Evolutionary conservation across 805 yeast genomes (phyloP).

Genomic region (Clavispora santaluciae): DNA sequence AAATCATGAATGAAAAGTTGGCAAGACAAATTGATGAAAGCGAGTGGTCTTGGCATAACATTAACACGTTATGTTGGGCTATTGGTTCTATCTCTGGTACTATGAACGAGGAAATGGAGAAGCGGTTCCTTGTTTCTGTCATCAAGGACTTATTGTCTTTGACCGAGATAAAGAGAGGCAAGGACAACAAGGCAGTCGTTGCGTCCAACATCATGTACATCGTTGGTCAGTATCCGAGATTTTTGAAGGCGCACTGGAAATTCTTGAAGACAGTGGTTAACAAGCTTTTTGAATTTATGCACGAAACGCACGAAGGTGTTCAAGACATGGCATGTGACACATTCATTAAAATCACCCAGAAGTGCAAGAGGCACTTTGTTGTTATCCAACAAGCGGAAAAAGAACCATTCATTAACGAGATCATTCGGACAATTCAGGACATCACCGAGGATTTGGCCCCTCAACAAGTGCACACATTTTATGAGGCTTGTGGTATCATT

Average conservation of each 20-base stretch:
- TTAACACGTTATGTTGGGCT: slow-evolving; percentile 98
- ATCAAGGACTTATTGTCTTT: slow-evolving; percentile 86
- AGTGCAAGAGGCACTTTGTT: slow-evolving; percentile 94
- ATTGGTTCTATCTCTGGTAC: slow-evolving; percentile 98
- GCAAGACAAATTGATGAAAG: slow-evolving; percentile 91
- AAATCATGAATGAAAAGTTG: slow-evolving; percentile 86
- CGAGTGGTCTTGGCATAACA: slow-evolving; percentile 99
- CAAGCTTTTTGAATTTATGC: slow-evolving; percentile 97
- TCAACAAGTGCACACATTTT: slow-evolving; percentile 96
- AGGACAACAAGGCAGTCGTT: slow-evolving; percentile 97
- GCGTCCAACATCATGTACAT: slow-evolving; percentile 99
- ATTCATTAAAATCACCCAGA: slow-evolving; percentile 88
- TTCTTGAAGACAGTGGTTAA: slow-evolving; percentile 92
- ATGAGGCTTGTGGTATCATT: slow-evolving; percentile 95
- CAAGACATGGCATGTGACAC: slow-evolving; percentile 99
- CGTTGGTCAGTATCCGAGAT: slow-evolving; percentile 98
- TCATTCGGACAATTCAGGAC: slow-evolving; percentile 73
- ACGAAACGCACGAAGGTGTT: slow-evolving; percentile 99
- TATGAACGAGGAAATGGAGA: slow-evolving; percentile 97
- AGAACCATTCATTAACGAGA: slow-evolving; percentile 89
- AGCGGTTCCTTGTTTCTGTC: slow-evolving; percentile 86
- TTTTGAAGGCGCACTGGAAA: slow-evolving; percentile 96
- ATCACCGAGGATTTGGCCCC: slow-evolving; percentile 93
- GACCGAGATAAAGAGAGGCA: slow-evolving; percentile 95
- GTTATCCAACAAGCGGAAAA: slow-evolving; percentile 78